Evolutionary conservation across 1,139 yeast species (phyloP), one percentile per base, ranked within the genome.

Genomic region (Candida glucosophila): DNA sequence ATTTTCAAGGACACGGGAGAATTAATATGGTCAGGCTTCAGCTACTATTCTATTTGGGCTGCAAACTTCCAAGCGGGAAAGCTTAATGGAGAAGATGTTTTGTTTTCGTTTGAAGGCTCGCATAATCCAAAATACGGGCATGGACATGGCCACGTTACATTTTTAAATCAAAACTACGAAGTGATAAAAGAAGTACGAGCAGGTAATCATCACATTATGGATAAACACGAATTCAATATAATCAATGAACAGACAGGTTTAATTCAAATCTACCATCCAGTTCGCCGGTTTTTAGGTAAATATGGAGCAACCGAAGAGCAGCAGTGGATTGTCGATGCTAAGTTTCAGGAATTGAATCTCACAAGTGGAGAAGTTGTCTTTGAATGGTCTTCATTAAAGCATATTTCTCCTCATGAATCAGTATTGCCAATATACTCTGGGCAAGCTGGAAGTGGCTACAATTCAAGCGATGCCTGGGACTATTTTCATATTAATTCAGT

Each of bases 401-500:
- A 58, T 32, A 47, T 58, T 17, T 41, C 53, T 2, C 58, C 59
- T 2, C 36, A 34, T 13, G 59, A 51, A 19, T 50, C 63, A 1
- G 44, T 47, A 19, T 34, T 49, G 11, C 41, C 49, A 2, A 32
- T 53, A 14, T 40, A 40, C 14, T 37, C 47, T 12, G 54, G 52
- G 4, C 47, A 48, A 12, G 55, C 55, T 4, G 62, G 58, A 11
- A 32, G 44, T 14, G 64, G 62, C 1, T 39, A 32, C 29, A 46
- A 49, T 23, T 50, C 61, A 5, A 41, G 51, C 27, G 52, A 48
- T 32, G 63, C 65, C 5, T 58, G 62, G 59, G 66, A 58, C 32
- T 58, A 52, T 33, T 55, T 58, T 46, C 66, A 58, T 32, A 55
- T 58, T 32, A 58, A 58, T 29, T 57, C 65, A 1, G 58, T 58